Percentiles rank a stretch among this genome's conserved stretches.
These are phyloP conservation scores for Lasiosphaeria hispida DNA, from an alignment of 495 filamentous ascomycete species.

Conservation along the genomic window DNA sequence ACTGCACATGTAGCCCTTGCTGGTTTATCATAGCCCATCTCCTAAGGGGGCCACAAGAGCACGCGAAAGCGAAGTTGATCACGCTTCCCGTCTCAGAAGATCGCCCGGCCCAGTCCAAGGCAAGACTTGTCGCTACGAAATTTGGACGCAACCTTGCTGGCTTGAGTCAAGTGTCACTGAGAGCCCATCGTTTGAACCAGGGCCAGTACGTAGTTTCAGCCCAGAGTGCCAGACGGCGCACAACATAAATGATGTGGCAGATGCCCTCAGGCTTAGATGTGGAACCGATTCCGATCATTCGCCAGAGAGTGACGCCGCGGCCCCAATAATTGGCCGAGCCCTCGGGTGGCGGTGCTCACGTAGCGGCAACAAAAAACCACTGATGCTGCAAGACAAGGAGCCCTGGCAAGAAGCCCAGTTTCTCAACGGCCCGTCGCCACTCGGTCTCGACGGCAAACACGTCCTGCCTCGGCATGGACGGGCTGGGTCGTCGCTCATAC, in stretches of 20 bases:
- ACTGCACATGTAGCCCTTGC: too few species aligned
- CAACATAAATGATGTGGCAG: not conserved
- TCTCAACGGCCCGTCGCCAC: not conserved
- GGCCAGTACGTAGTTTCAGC: not conserved
- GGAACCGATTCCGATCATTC: not conserved
- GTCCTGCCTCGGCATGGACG: not conserved
- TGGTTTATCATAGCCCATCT: too few species aligned
- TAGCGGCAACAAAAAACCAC: not conserved
- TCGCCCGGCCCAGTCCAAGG: too few species aligned
- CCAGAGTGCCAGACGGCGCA: not conserved
- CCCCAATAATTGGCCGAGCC: not conserved
- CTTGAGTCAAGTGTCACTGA: not conserved
- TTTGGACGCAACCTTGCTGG: too few species aligned
- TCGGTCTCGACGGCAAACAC: not conserved
- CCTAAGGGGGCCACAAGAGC: too few species aligned
- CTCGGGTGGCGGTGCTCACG: not conserved
- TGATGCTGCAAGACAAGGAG: not conserved
- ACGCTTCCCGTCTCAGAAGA: too few species aligned
- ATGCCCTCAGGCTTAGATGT: not conserved
- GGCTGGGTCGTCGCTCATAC: not conserved
- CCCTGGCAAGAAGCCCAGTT: not conserved
- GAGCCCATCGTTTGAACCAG: not conserved
- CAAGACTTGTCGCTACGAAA: too few species aligned
- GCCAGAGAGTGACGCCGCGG: not conserved
- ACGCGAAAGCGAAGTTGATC: too few species aligned